These are phyloP conservation scores for Cyclanthera cordifolia DNA, from an alignment of 306 rosid genomes.

Conservation along the genomic window DNA sequence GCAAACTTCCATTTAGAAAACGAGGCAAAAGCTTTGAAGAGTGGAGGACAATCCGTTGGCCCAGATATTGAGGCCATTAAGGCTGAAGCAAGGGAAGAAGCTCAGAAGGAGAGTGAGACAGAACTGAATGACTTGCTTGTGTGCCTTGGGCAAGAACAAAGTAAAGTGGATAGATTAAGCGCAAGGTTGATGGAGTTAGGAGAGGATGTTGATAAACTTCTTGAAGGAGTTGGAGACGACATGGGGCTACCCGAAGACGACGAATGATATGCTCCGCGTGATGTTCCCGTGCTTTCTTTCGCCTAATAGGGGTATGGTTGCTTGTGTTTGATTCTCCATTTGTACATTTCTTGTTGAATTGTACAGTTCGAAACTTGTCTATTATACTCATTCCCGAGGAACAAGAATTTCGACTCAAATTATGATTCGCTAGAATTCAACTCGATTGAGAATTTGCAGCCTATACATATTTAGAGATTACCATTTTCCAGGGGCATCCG, in stretches of 20 bases:
- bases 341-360: constrained; percentile 30
- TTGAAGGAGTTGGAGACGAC: constrained; percentile 83
- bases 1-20: constrained; percentile 64
- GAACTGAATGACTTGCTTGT: constrained; percentile 85
- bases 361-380: constrained; percentile 24
- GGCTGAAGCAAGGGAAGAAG: constrained; percentile 96
- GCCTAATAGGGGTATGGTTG: constrained; percentile 6
- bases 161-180: constrained; percentile 65
- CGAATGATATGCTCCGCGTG: constrained; percentile 9
- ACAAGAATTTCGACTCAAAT: neutral
- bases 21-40: constrained; percentile 46
- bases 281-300: neutral
- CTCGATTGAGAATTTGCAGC: neutral
- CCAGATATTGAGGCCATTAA: constrained; percentile 62
- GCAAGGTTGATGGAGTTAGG: constrained; percentile 80
- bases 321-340: constrained; percentile 5
- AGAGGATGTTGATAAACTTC: constrained; percentile 68
- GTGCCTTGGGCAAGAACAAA: constrained; percentile 97
- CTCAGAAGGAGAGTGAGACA: constrained; percentile 82
- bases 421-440: neutral
- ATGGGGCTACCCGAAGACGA: constrained; percentile 41
- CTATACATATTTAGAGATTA: neutral
- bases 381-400: constrained; percentile 12
- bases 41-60: constrained; percentile 27
- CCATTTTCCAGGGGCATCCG: no score